These are phyloP conservation scores for Lepidium aucheri DNA, from an alignment of 345 rosid genomes.

Conservation along the genomic window DNA sequence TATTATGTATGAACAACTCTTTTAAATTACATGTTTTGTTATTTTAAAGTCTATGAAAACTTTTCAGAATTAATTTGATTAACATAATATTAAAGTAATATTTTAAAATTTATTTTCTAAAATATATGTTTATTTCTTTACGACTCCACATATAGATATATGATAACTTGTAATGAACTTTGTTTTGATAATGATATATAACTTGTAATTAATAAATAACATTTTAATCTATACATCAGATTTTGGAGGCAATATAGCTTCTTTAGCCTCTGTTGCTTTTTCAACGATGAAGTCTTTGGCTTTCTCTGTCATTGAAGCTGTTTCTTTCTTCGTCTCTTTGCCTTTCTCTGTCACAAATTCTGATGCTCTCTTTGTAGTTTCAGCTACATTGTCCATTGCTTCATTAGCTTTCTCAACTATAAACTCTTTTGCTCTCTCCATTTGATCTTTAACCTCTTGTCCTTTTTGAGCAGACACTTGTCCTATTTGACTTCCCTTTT, in stretches of 20 bases:
- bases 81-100: too few species aligned
- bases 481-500: slow-evolving; percentile 11
- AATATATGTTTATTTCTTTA: too few species aligned
- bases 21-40: too few species aligned
- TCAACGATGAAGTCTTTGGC: slow-evolving; percentile 14
- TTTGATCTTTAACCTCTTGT: slow-evolving; percentile 14
- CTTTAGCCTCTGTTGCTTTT: slow-evolving; percentile 11
- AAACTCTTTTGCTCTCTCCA: slow-evolving; percentile 20
- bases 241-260: neutral
- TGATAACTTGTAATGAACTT: too few species aligned
- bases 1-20: too few species aligned
- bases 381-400: slow-evolving; percentile 14
- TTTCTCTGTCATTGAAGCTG: slow-evolving; percentile 4
- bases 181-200: too few species aligned
- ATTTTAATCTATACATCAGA: too few species aligned
- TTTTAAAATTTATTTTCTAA: too few species aligned
- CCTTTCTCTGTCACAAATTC: slow-evolving; percentile 18
- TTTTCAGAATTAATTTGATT: too few species aligned
- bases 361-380: slow-evolving; percentile 13
- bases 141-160: too few species aligned
- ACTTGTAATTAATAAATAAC: too few species aligned
- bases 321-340: slow-evolving; percentile 16
- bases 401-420: slow-evolving; percentile 19
- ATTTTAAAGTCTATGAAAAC: too few species aligned
- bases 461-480: slow-evolving; percentile 2